These are phyloP conservation scores for Mycena sp. DNA, from an alignment of 1,284 basidiomycete genomes.

Conservation along the genomic window DNA sequence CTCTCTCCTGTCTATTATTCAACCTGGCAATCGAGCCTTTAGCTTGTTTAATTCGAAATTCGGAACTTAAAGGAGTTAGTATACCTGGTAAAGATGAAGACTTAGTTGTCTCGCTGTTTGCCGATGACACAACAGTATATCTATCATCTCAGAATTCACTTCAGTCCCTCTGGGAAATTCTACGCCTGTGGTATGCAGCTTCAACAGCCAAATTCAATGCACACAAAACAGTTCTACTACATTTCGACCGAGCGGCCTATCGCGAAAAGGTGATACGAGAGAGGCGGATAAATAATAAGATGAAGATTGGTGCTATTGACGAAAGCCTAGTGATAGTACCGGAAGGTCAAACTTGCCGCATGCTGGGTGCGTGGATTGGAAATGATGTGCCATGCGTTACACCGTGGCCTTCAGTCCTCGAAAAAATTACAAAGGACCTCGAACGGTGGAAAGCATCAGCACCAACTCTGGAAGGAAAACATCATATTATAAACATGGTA, in stretches of 20 bases:
- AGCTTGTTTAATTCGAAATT: neutral
- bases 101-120: constrained; percentile 1
- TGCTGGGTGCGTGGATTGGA: no score
- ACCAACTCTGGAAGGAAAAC: no score
- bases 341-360: no score
- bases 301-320: no score
- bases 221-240: constrained; percentile 31
- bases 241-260: constrained; percentile 18
- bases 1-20: neutral
- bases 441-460: no score
- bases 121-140: constrained; percentile 20
- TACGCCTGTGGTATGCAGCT: constrained; percentile 6
- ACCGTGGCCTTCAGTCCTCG: no score
- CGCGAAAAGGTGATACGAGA: neutral
- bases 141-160: constrained; percentile 2
- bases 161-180: neutral
- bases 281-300: no score
- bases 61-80: constrained; percentile 1
- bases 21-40: no score
- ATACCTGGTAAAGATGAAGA: neutral
- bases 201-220: constrained; percentile 19
- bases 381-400: no score
- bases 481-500: no score
- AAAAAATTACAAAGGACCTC: no score
- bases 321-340: no score